Evolutionary conservation across 1,284 basidiomycete genomes (phyloP), one percentile per base, ranked within the genome.

Genomic region (Austroboletus rostrupii): DNA sequence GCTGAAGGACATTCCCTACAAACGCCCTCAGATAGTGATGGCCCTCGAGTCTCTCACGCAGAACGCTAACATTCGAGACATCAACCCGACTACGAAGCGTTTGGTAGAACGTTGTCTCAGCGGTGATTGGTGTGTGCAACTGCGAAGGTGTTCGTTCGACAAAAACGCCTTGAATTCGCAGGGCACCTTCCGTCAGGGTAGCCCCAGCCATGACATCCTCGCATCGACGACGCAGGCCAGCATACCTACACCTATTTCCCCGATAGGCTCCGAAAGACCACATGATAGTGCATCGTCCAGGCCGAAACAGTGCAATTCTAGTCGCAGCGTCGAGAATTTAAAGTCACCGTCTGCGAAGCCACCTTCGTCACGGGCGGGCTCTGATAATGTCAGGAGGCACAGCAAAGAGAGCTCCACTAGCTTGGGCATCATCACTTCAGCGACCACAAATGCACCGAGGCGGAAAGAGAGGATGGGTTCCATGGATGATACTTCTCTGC

Each of bases 51-150:
- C 82, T 0, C 77, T 97, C 21, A 76, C 89, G 36, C 76, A 83
- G 45, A 80, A 93, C 58, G 78, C 83, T 4, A 76, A 83, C 46
- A 87, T 97, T 51, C 81, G 88, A 28, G 90, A 94, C 44, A 75
- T 95, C 54, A 87, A 85, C 52, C 70, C 90, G 0, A 97, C 94
- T 0, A 99, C 96, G 0, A 85, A 81, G 57, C 80, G 95, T 3
- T 79, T 99, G 12, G 95, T 97, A n/a, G 87, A 93, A 53, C 80
- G 96, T 29, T 98, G 95, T 68, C 77, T 98, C 21, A 72, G 75
- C 9, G 92, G 89, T 5, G 87, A 90, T 6, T 97, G 93, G 93
- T 94, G 91, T 72, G 80, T 85, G 4, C 78, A 85, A 37, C 69
- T 83, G 45, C 75, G 74, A 53, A 78, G 72, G 57, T 54, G 65